Conservation (phyloP, 306 rosid genomes). For the Abrus pulchellus region DNA sequence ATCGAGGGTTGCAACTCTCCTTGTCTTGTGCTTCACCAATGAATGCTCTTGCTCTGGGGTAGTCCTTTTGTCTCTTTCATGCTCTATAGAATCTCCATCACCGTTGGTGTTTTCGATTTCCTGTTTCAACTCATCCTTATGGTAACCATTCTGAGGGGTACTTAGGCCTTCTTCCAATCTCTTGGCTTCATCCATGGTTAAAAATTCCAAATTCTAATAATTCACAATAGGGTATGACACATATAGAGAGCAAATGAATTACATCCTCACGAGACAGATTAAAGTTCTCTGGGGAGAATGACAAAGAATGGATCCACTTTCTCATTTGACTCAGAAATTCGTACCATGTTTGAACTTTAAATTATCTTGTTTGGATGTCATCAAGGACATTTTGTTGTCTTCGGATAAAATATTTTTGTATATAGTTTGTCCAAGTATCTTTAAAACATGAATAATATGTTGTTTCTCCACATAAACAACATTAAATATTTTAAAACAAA, state of each 20-base stretch:
- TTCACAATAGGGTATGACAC: conserved; percentile 1
- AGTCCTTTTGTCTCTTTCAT: conserved; percentile 28
- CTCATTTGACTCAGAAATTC: background rate
- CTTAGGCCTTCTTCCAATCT: conserved; percentile 66
- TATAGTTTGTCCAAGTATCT: background rate
- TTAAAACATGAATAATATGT: background rate
- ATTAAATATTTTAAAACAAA: no score
- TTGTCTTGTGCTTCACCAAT: conserved; percentile 54
- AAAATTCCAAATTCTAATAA: background rate
- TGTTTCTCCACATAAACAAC: background rate
- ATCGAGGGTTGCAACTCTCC: conserved; percentile 78
- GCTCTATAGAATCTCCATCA: conserved; percentile 44
- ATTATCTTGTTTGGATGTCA: background rate
- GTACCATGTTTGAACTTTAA: background rate
- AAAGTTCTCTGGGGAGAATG: conserved; percentile 10
- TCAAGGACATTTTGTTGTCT: background rate
- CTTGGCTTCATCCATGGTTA: conserved; percentile 61
- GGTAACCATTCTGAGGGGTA: conserved; percentile 27
- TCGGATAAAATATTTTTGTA: background rate
- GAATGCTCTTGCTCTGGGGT: conserved; percentile 15
- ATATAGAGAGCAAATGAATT: background rate
- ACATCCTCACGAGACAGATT: conserved; percentile 5
- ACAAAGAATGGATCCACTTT: conserved; percentile 41
- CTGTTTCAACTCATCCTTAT: conserved; percentile 1
- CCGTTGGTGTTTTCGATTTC: conserved; percentile 14